These are phyloP conservation scores for Isochrysis galbana DNA, from an alignment of 78 protist species.

Conservation along the genomic window DNA sequence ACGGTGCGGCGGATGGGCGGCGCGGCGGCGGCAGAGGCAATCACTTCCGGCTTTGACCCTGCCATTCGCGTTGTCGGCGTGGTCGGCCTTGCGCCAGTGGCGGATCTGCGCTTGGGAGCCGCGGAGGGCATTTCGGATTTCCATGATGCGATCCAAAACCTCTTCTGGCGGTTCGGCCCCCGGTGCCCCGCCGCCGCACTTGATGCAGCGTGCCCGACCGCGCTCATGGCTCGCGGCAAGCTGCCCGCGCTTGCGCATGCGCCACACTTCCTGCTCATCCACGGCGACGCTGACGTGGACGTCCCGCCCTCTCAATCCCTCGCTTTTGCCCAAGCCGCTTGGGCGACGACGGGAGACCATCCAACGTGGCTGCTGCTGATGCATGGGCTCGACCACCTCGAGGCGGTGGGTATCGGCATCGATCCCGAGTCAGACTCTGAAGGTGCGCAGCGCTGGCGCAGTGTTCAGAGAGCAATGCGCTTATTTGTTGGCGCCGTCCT, in stretches of 20 bases:
- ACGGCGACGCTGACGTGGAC: background rate
- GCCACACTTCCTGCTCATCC: background rate
- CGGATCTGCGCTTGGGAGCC: background rate
- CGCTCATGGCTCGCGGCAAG: background rate
- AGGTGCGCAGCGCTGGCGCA: too few relatives aligned
- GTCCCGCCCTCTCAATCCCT: background rate
- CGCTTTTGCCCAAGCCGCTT: background rate
- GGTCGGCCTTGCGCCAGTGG: background rate
- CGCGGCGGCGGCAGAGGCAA: background rate
- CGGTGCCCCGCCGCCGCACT: background rate
- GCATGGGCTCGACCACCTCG: background rate
- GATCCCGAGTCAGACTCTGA: too few relatives aligned
- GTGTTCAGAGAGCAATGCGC: too few relatives aligned
- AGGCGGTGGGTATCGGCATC: too few relatives aligned
- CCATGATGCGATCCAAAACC: background rate
- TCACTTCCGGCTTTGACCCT: background rate
- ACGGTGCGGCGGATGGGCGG: background rate
- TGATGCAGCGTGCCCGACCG: background rate
- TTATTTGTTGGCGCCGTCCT: too few relatives aligned
- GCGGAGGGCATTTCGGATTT: background rate
- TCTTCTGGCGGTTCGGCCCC: background rate
- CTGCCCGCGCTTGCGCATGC: background rate
- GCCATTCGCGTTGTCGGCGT: background rate
- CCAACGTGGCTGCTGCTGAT: background rate
- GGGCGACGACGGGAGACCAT: background rate